Conservation (phyloP, 2,329 filamentous ascomycete genomes). For the Rhynchosporium agropyri region DNA sequence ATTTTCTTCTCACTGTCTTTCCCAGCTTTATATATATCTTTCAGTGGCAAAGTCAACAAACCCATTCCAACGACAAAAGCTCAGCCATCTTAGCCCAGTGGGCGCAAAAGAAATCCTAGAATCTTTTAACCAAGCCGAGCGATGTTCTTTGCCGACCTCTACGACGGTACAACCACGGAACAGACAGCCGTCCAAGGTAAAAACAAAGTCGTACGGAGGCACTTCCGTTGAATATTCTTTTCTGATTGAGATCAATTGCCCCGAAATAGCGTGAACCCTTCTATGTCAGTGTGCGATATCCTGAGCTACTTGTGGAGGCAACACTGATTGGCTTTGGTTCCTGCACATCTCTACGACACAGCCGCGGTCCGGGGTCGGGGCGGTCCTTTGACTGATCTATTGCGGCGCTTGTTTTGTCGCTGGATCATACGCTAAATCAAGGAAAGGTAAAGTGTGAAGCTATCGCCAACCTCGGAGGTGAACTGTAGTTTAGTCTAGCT, state of each 20-base stretch:
- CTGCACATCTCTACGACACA: neutral
- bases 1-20: neutral
- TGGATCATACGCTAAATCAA: neutral
- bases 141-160: neutral
- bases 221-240: neutral
- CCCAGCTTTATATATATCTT: neutral
- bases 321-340: neutral
- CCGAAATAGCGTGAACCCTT: neutral
- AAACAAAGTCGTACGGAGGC: neutral
- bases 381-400: conserved; percentile 3
- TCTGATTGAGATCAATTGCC: neutral
- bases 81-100: no score
- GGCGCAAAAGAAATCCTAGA: neutral
- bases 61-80: neutral
- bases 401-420: neutral
- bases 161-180: neutral
- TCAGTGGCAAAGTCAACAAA: conserved; percentile 11
- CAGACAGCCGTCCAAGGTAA: neutral
- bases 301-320: neutral
- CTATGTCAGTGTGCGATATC: neutral
- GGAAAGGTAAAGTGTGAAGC: conserved; percentile 10
- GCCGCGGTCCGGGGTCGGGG: conserved; percentile 1
- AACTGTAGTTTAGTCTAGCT: conserved; percentile 1
- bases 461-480: conserved; percentile 1
- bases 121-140: neutral